A percentile compares a stretch with the other conserved stretches of the same genome.
Conservation (phyloP, 2,329 filamentous ascomycete genomes). For the Mycosphaerella sp. region DNA sequence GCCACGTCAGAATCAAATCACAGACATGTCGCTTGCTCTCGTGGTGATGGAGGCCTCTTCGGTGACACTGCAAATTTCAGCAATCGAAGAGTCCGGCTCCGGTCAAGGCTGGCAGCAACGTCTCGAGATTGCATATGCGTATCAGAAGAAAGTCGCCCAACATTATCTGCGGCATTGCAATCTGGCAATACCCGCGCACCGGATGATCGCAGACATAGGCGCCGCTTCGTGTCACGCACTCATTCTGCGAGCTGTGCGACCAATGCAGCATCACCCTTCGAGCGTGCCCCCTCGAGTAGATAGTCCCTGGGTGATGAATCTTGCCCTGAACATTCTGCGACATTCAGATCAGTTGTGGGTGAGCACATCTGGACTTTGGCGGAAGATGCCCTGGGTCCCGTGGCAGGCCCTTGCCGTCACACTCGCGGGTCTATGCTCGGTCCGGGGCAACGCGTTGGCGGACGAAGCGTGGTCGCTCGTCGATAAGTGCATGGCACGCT, state of each 20-base stretch:
- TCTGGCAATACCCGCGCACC: slow-evolving; percentile 18
- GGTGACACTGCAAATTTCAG: slow-evolving; percentile 14
- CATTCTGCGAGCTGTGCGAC: slow-evolving; percentile 29
- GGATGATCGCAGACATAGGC: slow-evolving; percentile 20
- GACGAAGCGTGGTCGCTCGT: slow-evolving; percentile 48
- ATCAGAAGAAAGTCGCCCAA: slow-evolving; percentile 20
- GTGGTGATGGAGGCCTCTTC: slow-evolving; percentile 17
- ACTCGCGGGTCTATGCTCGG: slow-evolving; percentile 48
- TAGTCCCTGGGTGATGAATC: slow-evolving; percentile 29
- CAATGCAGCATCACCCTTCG: slow-evolving; percentile 23
- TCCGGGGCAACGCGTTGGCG: slow-evolving; percentile 42
- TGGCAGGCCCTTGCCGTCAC: slow-evolving; percentile 52
- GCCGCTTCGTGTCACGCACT: slow-evolving; percentile 20
- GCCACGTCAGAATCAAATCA: slow-evolving; percentile 22
- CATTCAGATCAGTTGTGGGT: slow-evolving; percentile 22
- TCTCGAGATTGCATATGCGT: slow-evolving; percentile 27
- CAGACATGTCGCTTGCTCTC: slow-evolving; percentile 29
- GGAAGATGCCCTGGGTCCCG: slow-evolving; percentile 50
- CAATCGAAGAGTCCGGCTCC: slow-evolving; percentile 14
- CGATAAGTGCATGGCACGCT: slow-evolving; percentile 42
- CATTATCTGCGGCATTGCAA: slow-evolving; percentile 27
- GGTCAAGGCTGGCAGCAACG: slow-evolving; percentile 28
- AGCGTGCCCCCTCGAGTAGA: slow-evolving; percentile 28
- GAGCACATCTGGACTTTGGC: slow-evolving; percentile 35
- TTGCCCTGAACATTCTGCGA: slow-evolving; percentile 45